Evolutionary conservation across 305 asterid genomes (phyloP), one percentile per base, ranked within the genome.

Genomic region (Solanum hybrid): DNA sequence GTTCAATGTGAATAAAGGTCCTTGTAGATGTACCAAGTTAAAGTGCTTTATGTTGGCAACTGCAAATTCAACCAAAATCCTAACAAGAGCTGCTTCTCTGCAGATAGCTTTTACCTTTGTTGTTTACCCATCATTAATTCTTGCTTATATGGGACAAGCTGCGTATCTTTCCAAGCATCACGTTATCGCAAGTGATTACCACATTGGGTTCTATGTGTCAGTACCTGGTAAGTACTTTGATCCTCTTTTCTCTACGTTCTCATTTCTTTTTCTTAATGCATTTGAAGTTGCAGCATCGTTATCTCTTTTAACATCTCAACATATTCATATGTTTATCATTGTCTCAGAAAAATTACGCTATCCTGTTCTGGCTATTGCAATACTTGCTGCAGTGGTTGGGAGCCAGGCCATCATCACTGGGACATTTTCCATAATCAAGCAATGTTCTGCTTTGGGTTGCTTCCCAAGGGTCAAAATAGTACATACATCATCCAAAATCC

Each of bases 121-220:
- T 90, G 98, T 97, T 26, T 97, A 97, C 88, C 98, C 99, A 18
- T 95, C 99, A 11, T 90, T 97, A 90, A 95, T 96, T 93, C 98
- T 97, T 18, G 99, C 98, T 84, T 97, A 97, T 82, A 97, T 97
- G 98, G 99, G 99, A 90, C 99, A 97, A 95, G 99, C 98, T 73
- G 99, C 99, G 16, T 97, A 97, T 92, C 98, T 97, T 67, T 97
- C 98, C 89, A 95, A 91, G 92, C 98, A 97, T 90, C 98, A 96
- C 91, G 71, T 92, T 83, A 92, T 92, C 22, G 96, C 92, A 91
- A 95, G 89, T 86, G 96, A 95, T 84, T 95, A 97, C 89, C 95
- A 77, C 40, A 94, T 97, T 36, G 98, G 99, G 86, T 97, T 97
- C 93, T 97, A 97, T 87, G 98, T 92, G 42, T 97, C 99, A 2